Conservation (phyloP, 208 protist species). For the Acanthamoeba castellanii region DNA sequence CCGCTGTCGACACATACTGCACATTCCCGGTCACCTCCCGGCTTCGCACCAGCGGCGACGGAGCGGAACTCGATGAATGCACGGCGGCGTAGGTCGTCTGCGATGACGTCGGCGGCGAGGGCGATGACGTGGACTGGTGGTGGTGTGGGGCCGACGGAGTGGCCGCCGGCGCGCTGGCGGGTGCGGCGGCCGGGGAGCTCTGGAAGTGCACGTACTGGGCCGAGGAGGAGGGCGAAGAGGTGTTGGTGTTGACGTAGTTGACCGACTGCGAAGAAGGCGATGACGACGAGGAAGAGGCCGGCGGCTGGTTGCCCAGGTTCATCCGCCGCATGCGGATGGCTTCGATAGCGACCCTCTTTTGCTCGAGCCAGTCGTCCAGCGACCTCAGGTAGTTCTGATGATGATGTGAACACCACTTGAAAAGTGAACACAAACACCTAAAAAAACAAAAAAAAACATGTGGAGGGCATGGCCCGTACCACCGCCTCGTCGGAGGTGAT, state of each 20-base stretch:
- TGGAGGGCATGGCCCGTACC: too few relatives aligned
- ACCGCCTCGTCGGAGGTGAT: background rate
- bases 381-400: background rate
- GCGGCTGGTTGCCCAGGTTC: background rate
- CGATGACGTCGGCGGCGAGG: background rate
- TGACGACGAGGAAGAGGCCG: background rate
- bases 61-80: background rate
- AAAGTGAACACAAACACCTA: too few relatives aligned
- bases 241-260: background rate
- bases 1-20: background rate
- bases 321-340: background rate
- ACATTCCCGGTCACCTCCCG: background rate
- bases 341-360: background rate
- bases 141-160: too few relatives aligned
- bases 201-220: background rate
- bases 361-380: slow-evolving; percentile 18
- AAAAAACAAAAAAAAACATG: too few relatives aligned
- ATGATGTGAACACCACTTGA: background rate
- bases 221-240: background rate
- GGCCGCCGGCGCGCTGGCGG: background rate
- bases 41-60: background rate
- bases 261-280: background rate
- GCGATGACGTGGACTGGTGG: background rate
- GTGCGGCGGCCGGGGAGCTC: background rate
- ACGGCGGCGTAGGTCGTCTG: background rate